Base-by-base conservation (phyloP, 768 basidiomycete genomes). In the Mycena crocata region DNA sequence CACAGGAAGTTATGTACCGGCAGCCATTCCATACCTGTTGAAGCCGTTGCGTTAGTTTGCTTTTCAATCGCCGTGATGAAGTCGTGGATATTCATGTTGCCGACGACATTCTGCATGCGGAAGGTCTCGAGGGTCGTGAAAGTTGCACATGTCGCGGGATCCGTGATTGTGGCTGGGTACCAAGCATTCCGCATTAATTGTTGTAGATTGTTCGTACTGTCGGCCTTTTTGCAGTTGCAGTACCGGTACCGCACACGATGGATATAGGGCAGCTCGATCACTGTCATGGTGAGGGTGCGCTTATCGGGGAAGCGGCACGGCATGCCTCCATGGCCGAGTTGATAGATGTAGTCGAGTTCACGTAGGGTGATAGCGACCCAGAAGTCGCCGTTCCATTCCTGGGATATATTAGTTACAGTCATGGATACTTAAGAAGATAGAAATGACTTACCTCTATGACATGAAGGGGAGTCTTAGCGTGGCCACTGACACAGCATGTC, bases 361-460 rank as follows among this genome's bases (percentile, higher is more conserved):
- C 24, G 10, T 17, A 31, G 52, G 32, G 28, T 34, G 31, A 12
- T 21, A 15, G 7, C 24, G 23, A 13, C 37, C 70, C 70, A 71
- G 37, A 57, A 66, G 7, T 50, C 19, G 14, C 67, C 67, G 10
- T 28, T 65, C 70, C 70, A 69, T 24, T 44, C 51, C 67, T 69
- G n/a, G n/a, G n/a, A n/a, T n/a, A 10, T 5, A 48, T 26, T 14
- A 21, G n/a, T 21, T n/a, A n/a, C 21, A 10, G 9, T 23, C 7
- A n/a, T n/a, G n/a, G n/a, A n/a, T n/a, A n/a, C n/a, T n/a, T n/a
- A n/a, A n/a, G n/a, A n/a, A n/a, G n/a, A n/a, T n/a, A n/a, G n/a
- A n/a, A n/a, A n/a, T n/a, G n/a, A 50, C 59, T 24, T 24, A 61
- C 59, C 48, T 51, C 31, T 12, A 52, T 7, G 15, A 17, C 12